Percentiles rank a stretch among this genome's conserved stretches.
phyloP scores from a whole-genome alignment of 2,329 filamentous ascomycete species.

The Rhynchosporium graminicola region DNA sequence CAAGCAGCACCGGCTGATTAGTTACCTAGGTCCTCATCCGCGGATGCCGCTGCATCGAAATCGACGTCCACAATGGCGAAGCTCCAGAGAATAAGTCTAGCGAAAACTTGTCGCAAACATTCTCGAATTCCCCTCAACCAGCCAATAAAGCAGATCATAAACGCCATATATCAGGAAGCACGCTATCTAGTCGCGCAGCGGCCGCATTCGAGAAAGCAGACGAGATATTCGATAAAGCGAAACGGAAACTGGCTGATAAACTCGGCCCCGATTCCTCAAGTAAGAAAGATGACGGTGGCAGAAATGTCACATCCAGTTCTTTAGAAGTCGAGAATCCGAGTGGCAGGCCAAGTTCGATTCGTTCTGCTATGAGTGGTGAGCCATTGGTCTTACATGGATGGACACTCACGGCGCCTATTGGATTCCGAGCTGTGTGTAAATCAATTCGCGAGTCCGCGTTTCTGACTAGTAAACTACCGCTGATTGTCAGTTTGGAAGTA shows the following conservation, averaged over 20 bases:
- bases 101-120: slow-evolving; percentile 21
- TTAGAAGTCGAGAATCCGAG: slow-evolving; percentile 28
- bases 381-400: slow-evolving; percentile 85
- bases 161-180: slow-evolving; percentile 39
- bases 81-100: slow-evolving; percentile 38
- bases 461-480: slow-evolving; percentile 69
- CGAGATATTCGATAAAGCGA: slow-evolving; percentile 35
- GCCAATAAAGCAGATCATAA: slow-evolving; percentile 48
- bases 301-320: slow-evolving; percentile 20
- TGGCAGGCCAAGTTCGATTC: slow-evolving; percentile 35
- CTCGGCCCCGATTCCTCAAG: slow-evolving; percentile 22
- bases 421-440: slow-evolving; percentile 83
- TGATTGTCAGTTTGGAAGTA: slow-evolving; percentile 92
- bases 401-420: slow-evolving; percentile 81
- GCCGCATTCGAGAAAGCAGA: slow-evolving; percentile 36
- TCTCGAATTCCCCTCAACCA: slow-evolving; percentile 27
- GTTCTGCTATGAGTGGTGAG: slow-evolving; percentile 51
- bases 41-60: slow-evolving; percentile 88
- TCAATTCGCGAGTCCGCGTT: slow-evolving; percentile 81
- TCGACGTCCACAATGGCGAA: slow-evolving; percentile 88
- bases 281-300: slow-evolving; percentile 29
- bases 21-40: slow-evolving; percentile 62
- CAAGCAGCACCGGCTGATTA: slow-evolving; percentile 16
- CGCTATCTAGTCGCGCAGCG: slow-evolving; percentile 39
- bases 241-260: slow-evolving; percentile 29